Percentiles rank a stretch among this genome's conserved stretches.
Conservation (phyloP, 495 filamentous ascomycete species). For the Mycothermus thermophilus region DNA sequence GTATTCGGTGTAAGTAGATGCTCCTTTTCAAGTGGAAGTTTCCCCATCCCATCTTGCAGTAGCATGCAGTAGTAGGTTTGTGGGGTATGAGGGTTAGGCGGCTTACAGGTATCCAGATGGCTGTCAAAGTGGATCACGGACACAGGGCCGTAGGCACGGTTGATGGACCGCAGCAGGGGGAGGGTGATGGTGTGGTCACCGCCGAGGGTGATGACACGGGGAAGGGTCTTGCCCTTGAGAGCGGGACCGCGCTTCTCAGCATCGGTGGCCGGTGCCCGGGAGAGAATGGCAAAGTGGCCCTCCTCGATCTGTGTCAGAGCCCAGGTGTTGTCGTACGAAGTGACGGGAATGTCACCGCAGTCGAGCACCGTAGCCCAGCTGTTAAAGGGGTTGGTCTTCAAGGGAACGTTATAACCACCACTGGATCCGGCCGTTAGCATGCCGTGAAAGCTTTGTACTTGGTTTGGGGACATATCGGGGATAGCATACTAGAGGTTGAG, state of each 20-base stretch:
- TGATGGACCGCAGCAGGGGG: constrained; percentile 61
- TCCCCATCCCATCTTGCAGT: too few relatives aligned
- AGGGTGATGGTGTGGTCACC: constrained; percentile 78
- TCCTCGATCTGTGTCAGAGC: constrained; percentile 70
- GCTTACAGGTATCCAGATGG: constrained; percentile 64
- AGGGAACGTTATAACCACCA: constrained; percentile 65
- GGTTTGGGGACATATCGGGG: too few relatives aligned
- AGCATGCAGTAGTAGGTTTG: too few relatives aligned
- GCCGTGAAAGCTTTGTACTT: too few relatives aligned
- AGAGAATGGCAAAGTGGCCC: constrained; percentile 42
- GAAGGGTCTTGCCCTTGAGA: constrained; percentile 38
- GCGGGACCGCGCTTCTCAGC: constrained; percentile 34
- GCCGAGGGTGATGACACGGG: constrained; percentile 59
- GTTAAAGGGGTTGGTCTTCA: constrained; percentile 65
- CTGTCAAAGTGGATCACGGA: constrained; percentile 81
- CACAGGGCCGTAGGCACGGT: constrained; percentile 63
- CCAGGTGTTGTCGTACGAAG: constrained; percentile 63
- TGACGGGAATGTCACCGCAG: constrained; percentile 76
- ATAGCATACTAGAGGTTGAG: constrained; percentile 49
- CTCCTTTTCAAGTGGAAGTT: too few relatives aligned
- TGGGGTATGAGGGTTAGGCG: constrained; percentile 31
- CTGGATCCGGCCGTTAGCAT: too few relatives aligned
- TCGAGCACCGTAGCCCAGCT: constrained; percentile 67
- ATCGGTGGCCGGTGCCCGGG: constrained; percentile 35
- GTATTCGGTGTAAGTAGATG: too few relatives aligned